Conservation (phyloP, 2,329 filamentous ascomycete species). For the Aureobasidium pullulans region DNA sequence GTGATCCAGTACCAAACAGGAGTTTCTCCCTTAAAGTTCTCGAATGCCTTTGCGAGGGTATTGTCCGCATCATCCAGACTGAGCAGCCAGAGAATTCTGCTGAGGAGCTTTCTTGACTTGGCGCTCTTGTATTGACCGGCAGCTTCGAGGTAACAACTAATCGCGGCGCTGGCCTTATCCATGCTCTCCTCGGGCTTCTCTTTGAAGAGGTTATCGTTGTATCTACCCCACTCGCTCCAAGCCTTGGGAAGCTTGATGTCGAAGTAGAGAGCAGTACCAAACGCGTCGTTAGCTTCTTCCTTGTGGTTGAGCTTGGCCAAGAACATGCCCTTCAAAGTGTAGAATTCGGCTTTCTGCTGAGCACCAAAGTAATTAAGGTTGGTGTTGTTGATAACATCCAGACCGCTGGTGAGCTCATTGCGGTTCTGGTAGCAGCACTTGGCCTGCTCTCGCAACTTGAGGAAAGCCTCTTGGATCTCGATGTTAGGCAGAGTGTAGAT, state of each 20-base stretch:
- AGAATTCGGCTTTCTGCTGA: constrained; percentile 97
- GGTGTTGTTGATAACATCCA: constrained; percentile 99
- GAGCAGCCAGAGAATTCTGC: constrained; percentile 88
- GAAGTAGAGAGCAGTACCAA: constrained; percentile 90
- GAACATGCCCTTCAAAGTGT: constrained; percentile 99
- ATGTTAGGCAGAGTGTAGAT: constrained; percentile 99
- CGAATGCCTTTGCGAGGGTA: constrained; percentile 75
- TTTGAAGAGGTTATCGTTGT: constrained; percentile 95
- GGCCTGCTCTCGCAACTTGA: constrained; percentile 96
- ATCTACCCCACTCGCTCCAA: constrained; percentile 98
- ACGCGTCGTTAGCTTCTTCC: constrained; percentile 86
- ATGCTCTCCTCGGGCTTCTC: constrained; percentile 69
- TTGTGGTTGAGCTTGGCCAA: constrained; percentile 86
- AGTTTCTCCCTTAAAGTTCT: constrained; percentile 94
- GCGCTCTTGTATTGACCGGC: constrained; percentile 95
- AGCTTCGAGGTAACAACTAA: constrained; percentile 94
- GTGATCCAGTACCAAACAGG: constrained; percentile 99
- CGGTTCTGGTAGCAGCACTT: constrained; percentile 98
- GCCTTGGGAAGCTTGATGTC: constrained; percentile 93
- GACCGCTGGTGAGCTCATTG: constrained; percentile 79
- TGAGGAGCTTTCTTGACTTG: constrained; percentile 89
- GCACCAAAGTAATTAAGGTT: constrained; percentile 97
- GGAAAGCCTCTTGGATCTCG: constrained; percentile 97
- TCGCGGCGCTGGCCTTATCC: constrained; percentile 77
- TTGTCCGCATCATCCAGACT: constrained; percentile 87